phyloP scores from a whole-genome alignment of 495 filamentous ascomycete genomes.

The Parachaetomium inaequale region DNA sequence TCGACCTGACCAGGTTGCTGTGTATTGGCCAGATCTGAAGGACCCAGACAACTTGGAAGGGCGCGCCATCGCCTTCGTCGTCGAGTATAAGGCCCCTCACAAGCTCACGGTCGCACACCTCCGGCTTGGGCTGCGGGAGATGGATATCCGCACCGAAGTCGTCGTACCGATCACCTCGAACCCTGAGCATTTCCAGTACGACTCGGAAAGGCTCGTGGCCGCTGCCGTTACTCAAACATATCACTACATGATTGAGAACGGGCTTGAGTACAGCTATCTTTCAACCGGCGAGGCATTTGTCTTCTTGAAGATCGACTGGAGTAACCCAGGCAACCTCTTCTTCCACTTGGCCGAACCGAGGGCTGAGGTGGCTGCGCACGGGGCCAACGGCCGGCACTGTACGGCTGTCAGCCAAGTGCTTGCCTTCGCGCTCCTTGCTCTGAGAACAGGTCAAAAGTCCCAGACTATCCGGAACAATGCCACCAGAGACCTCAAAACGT shows the following conservation, averaged over 20 bases:
- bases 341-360: constrained; percentile 27
- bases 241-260: constrained; percentile 43
- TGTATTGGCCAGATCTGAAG: constrained; percentile 15
- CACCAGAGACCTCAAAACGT: neutral
- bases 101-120: constrained; percentile 33
- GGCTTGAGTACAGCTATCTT: constrained; percentile 40
- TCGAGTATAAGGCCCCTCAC: constrained; percentile 37
- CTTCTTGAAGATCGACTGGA: constrained; percentile 43
- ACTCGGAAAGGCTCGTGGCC: constrained; percentile 34
- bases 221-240: constrained; percentile 44
- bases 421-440: neutral
- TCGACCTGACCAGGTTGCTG: neutral
- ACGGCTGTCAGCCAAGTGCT: neutral
- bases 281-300: constrained; percentile 44
- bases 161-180: constrained; percentile 1
- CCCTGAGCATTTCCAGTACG: constrained; percentile 25
- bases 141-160: constrained; percentile 28
- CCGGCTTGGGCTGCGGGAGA: constrained; percentile 19
- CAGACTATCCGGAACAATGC: neutral
- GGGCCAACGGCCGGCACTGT: neutral
- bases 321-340: constrained; percentile 20
- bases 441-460: neutral
- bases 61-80: constrained; percentile 23
- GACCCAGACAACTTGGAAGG: constrained; percentile 15
- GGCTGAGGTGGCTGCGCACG: constrained; percentile 16